Evolutionary conservation across 1,139 yeast genomes (phyloP), one percentile per base, ranked within the genome.

Genomic region (Eremothecium gossypii): DNA sequence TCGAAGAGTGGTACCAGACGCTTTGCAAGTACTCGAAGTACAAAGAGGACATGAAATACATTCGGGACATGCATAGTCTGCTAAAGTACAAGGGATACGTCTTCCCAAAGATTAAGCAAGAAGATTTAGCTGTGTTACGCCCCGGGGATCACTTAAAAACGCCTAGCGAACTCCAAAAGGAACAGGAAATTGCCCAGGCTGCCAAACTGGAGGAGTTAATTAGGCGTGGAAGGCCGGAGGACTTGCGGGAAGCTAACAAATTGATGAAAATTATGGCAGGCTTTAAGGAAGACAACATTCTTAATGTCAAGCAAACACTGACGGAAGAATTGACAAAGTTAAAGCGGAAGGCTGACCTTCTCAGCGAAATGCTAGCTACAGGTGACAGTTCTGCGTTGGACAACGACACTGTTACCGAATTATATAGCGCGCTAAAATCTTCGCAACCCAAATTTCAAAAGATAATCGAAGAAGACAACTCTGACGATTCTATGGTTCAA

Each of bases 261-360:
- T 73, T 91, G 61, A 93, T 91, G 98, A 87, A 89, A 61, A 79
- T 91, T 53, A 89, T 91, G 96, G 95, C 98, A 8, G 99, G 99
- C 2, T 91, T 85, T 68, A 83, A 83, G 64, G 93, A 85, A 50
- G 96, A 93, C 61, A 65, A 69, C 31, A 66, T 72, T 36, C 67
- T 74, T 30, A 77, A 76, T 49, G 83, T 86, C 52, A 78, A 78
- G 55, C 86, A 85, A 47, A 79, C 83, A 53, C 83, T 89, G 34
- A 78, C 80, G 34, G 87, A 83, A 51, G 98, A 93, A 57, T 71
- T 93, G 44, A 87, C 84, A 43, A 81, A 85, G 60, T 72, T 91
- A 57, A 80, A 79, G 54, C 76, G 96, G 46, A 91, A 91, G 66
- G 85, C 87, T n/a, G 95, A 85, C 52, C 71, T 93, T 44, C 77